Conservation (phyloP, 345 rosid species). For the Aethionema arabicum region DNA sequence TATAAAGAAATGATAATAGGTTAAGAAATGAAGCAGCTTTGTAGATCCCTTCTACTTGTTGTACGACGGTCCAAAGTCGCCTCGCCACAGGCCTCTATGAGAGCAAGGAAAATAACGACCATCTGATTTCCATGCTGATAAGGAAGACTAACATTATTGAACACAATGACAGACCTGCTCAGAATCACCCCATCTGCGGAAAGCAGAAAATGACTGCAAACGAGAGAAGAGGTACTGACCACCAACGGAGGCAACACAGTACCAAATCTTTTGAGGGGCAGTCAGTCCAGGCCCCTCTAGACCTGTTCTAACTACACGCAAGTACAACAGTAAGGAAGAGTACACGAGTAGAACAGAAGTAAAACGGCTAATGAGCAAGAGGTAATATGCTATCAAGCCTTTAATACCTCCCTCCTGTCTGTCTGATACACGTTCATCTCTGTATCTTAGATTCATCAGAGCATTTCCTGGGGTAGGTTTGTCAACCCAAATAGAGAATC, state of each 20-base stretch:
- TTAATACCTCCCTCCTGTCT: constrained; percentile 53
- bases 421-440: constrained; percentile 70
- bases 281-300: constrained; percentile 95
- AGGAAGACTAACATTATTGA: not conserved
- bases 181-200: constrained; percentile 97
- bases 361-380: not conserved
- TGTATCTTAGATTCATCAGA: constrained; percentile 85
- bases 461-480: constrained; percentile 98
- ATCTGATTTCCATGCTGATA: not conserved
- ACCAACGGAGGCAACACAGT: constrained; percentile 88
- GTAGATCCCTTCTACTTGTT: constrained; percentile 78
- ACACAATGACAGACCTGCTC: constrained; percentile 54
- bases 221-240: constrained; percentile 95
- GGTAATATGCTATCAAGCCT: constrained; percentile 18
- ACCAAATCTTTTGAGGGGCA: constrained; percentile 80
- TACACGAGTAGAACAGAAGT: not conserved
- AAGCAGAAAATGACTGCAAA: constrained; percentile 88
- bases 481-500: constrained; percentile 98
- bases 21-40: constrained; percentile 92
- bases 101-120: constrained; percentile 18
- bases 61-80: constrained; percentile 74
- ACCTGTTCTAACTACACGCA: constrained; percentile 74
- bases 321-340: constrained; percentile 20
- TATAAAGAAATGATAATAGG: constrained; percentile 80
- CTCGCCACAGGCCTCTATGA: constrained; percentile 82